Evolutionary conservation across 768 basidiomycete species (phyloP).

Genomic region (Boletus vermiculosoides): DNA sequence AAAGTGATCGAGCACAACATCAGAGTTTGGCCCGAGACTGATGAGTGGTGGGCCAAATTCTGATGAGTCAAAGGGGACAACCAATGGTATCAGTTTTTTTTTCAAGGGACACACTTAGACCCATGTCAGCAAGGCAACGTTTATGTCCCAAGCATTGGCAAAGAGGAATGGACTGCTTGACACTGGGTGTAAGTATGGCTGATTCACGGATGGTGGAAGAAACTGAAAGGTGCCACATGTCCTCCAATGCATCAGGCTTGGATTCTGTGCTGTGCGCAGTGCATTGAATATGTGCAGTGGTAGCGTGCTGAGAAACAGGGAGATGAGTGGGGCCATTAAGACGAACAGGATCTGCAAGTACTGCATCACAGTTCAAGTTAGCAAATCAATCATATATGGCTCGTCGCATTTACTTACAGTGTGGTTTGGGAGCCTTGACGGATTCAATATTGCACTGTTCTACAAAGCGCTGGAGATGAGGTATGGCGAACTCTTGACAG

Average conservation of each 20-base stretch:
- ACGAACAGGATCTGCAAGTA: neutral
- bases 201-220: neutral
- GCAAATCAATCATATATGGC: neutral
- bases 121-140: neutral
- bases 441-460: neutral
- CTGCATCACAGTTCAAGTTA: neutral
- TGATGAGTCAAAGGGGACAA: neutral
- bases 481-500: neutral
- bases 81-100: neutral
- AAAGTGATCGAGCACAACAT: conserved; percentile 4
- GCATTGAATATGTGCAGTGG: neutral
- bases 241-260: neutral
- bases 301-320: too few relatives aligned
- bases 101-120: neutral
- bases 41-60: neutral
- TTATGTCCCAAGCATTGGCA: neutral
- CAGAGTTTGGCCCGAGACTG: conserved; percentile 2
- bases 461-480: neutral
- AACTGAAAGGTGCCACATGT: neutral
- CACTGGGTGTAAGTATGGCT: neutral
- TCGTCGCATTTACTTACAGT: neutral
- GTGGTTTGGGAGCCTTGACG: neutral
- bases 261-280: neutral
- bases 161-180: neutral
- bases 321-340: neutral